Conservation (phyloP, 1,284 basidiomycete species). For the Omphalotus olearius region DNA sequence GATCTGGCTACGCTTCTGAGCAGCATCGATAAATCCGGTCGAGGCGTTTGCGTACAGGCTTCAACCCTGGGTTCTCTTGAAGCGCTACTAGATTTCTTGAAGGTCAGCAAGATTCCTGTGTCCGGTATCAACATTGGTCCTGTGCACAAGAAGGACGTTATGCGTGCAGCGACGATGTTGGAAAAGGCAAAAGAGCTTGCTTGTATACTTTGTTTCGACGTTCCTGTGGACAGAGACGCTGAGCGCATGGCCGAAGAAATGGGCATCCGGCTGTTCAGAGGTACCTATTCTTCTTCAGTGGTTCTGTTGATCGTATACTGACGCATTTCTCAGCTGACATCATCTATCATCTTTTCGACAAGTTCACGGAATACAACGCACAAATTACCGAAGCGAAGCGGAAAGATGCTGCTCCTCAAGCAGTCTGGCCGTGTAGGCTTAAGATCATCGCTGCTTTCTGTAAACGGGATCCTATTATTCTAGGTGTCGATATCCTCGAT, state of each 20-base stretch:
- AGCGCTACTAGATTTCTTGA: slow-evolving; percentile 94
- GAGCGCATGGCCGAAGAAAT: slow-evolving; percentile 90
- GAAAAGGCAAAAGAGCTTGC: slow-evolving; percentile 96
- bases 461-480: slow-evolving; percentile 96
- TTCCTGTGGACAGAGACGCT: slow-evolving; percentile 89
- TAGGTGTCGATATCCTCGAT: slow-evolving; percentile 96
- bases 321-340: slow-evolving; percentile 69
- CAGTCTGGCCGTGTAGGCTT: slow-evolving; percentile 96
- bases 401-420: slow-evolving; percentile 88
- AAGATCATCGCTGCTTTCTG: slow-evolving; percentile 92
- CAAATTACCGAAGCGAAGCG: slow-evolving; percentile 93
- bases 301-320: slow-evolving; percentile 8
- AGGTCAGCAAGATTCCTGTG: slow-evolving; percentile 94
- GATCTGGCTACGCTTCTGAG: slow-evolving; percentile 89
- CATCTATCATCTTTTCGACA: slow-evolving; percentile 98
- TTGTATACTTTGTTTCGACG: slow-evolving; percentile 96
- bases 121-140: slow-evolving; percentile 98
- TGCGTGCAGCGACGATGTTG: slow-evolving; percentile 91
- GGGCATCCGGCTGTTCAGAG: slow-evolving; percentile 92
- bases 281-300: slow-evolving; percentile 32
- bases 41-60: slow-evolving; percentile 97
- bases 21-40: slow-evolving; percentile 92
- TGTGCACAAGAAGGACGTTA: slow-evolving; percentile 94
- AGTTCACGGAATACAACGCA: slow-evolving; percentile 94
- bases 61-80: slow-evolving; percentile 97